Base-by-base conservation (phyloP, 176 grass and related monocot species). In the Raddia distichophylla region DNA sequence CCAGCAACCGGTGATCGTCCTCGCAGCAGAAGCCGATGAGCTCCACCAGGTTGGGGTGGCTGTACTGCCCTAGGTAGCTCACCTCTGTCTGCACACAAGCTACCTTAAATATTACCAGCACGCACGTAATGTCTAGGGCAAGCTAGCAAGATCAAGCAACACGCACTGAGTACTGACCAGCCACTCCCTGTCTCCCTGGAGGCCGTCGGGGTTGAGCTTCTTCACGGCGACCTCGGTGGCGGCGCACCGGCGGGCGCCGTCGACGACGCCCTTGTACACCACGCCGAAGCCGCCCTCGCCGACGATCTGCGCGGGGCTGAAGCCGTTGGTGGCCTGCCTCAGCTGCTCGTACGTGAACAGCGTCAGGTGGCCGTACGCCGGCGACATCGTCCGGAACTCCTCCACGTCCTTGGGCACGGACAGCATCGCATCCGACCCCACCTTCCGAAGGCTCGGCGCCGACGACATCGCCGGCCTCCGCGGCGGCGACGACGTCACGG, bases 1-100 rank as follows among this genome's bases (percentile, higher is more conserved):
- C 93, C 65, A 95, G 79, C 72, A 95, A 15, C 60, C 93, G 89
- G 85, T 92, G 90, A 40, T 95, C 85, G 16, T 88, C 88, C 48
- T 95, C 93, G 74, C 90, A 95, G 85, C 93, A 95, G 88, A 86
- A 95, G 68, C 93, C 93, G 40, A 95, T 87, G 2, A 95, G 85
- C 82, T 92, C 86, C 45, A 95, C 93, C 75, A 95, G 37, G 55
- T 86, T 92, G 49, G 75, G 68, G 44, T 95, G 90, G 71, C 27
- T 88, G 67, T 92, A 92, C 83, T 86, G 85, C 53, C 93, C 93
- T 0, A 95, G 85, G 72, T 79, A 95, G 22, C 86, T 95, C 74
- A 95, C 90, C 69, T 95, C 93, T 5, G 93, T 90, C 93, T 95
- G 82, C 72, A 69, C 52, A 55, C 67, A 50, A 67, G 1, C 40